A percentile compares a stretch with the other conserved stretches of the same genome.
phyloP scores from a whole-genome alignment of 1,284 basidiomycete genomes.

The Moesziomyces parantarcticus region DNA sequence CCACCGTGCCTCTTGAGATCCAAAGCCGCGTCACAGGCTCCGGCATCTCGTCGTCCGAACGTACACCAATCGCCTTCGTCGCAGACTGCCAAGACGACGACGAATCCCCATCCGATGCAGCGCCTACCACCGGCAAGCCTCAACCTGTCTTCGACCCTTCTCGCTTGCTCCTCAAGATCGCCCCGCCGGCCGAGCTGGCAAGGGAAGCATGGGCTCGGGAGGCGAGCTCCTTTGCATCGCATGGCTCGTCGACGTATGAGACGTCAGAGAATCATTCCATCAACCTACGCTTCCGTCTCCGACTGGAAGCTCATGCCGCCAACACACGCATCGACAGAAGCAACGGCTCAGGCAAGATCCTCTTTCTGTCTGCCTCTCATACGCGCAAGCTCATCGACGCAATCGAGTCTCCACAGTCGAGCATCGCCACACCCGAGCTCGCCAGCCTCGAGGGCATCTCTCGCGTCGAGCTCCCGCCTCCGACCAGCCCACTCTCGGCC shows the following conservation, averaged over 20 bases:
- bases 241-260: constrained; percentile 12
- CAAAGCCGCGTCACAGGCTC: constrained; percentile 17
- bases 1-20: constrained; percentile 22
- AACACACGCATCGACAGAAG: not conserved
- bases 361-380: constrained; percentile 42
- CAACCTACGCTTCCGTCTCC: constrained; percentile 28
- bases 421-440: constrained; percentile 20
- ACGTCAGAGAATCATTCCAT: constrained; percentile 21
- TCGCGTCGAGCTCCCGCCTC: constrained; percentile 27
- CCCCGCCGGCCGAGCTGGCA: constrained; percentile 34
- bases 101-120: not conserved
- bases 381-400: constrained; percentile 18
- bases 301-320: constrained; percentile 21
- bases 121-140: not conserved
- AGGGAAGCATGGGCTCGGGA: constrained; percentile 19
- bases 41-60: not conserved
- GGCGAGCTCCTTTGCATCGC: constrained; percentile 14
- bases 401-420: constrained; percentile 22
- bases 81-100: constrained; percentile 2
- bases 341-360: constrained; percentile 15
- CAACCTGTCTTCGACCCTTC: constrained; percentile 20
- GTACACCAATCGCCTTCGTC: constrained; percentile 24
- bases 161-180: constrained; percentile 34
- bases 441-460: constrained; percentile 46
- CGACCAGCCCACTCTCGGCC: not conserved